Evolutionary conservation across 306 rosid genomes (phyloP), one percentile per base, ranked within the genome.

Genomic region (Medicago arabica): DNA sequence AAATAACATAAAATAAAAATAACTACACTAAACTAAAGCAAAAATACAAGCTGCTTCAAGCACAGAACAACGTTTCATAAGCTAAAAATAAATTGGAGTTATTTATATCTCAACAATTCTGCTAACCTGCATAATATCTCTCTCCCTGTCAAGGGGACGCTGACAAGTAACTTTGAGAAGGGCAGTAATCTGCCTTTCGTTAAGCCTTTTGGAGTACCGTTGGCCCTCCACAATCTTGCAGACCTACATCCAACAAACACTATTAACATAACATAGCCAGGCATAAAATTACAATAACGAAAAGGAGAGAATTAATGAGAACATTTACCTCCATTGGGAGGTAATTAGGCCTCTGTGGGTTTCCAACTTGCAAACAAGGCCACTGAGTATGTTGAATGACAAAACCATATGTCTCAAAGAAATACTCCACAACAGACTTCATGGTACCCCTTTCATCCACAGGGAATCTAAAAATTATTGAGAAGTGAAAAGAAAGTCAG

Each of bases 341-440:
- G 83, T 96, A 96, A 77, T 96, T 96, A 0, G 99, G 97, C 6
- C 99, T 80, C 75, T 96, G 97, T 17, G 86, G 85, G 69, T 92
- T 96, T 21, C 99, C 99, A 9, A 92, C 99, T 90, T 90, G 98
- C 65, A 96, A 85, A 76, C 99, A 96, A 61, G 99, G 99, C 98
- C 92, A 96, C 28, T 96, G 97, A 2, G 91, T 87, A 69, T 96
- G 96, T 63, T 92, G 96, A 71, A 96, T 96, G 15, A 46, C 87
- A 51, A 90, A 92, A 2, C 97, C 94, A n/a, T 96, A 96, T 2
- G 97, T 96, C 64, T 96, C 99, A 9, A 34, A 86, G 68, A 96
- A 96, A 59, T 96, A 96, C 67, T 92, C 98, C 2, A 96, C 99
- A 7, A 96, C 99, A 6, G 93, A 96, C 80, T 96, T 96, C 90